These are phyloP conservation scores for Stylosanthes scabra DNA, from an alignment of 331 rosid species.

Conservation along the genomic window DNA sequence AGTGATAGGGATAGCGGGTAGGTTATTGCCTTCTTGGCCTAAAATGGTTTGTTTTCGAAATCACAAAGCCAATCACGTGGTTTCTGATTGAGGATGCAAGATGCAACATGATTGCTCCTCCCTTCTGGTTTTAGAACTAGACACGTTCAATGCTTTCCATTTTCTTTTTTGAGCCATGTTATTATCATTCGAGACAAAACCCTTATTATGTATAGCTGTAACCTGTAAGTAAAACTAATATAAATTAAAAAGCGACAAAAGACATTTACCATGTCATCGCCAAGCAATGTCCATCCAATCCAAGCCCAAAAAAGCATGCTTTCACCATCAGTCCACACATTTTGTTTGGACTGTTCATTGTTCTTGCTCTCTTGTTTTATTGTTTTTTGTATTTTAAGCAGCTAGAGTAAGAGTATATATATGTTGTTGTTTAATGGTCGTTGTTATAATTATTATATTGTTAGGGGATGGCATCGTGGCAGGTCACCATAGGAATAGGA, in stretches of 20 bases:
- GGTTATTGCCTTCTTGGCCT: constrained; percentile 38
- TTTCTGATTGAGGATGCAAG: constrained; percentile 22
- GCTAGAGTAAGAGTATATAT: background rate
- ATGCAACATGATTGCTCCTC: background rate
- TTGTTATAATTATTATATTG: background rate
- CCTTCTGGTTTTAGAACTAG: background rate
- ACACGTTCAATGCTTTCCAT: constrained; percentile 27
- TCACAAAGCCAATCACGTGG: constrained; percentile 3
- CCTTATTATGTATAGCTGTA: background rate
- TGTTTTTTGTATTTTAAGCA: constrained; percentile 21
- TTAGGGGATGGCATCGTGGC: constrained; percentile 19
- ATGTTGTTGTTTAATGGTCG: constrained; percentile 11
- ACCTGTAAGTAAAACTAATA: background rate
- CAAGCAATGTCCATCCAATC: background rate
- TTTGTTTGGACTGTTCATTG: background rate
- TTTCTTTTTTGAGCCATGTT: constrained; percentile 26
- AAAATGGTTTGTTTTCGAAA: constrained; percentile 19
- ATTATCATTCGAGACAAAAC: background rate
- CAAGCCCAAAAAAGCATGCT: constrained; percentile 1
- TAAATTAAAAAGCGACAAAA: background rate
- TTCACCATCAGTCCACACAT: constrained; percentile 39
- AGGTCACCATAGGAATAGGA: constrained; percentile 22
- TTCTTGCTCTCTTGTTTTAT: constrained; percentile 21
- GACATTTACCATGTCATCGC: constrained; percentile 6
- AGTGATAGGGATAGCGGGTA: background rate